Base-by-base conservation (phyloP, 768 basidiomycete species). In the Mycena haematopus region DNA sequence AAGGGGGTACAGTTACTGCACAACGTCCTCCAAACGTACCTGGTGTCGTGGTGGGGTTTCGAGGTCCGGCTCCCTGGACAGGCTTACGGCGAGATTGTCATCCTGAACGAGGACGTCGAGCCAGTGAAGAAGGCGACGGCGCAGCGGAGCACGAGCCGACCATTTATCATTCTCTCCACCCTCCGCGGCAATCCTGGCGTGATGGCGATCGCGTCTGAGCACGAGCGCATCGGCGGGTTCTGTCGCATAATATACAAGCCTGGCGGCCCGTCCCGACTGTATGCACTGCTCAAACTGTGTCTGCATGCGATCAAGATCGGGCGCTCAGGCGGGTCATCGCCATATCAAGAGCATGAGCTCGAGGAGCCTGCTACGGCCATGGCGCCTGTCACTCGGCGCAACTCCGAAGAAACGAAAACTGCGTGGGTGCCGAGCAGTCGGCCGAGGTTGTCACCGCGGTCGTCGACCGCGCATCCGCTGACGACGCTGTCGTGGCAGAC, bases 221-320 rank as follows among this genome's bases (percentile, higher is more conserved):
- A 91, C 71, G 92, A 94, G 71, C 80, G 81, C 45, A 84, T 88
- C 13, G 95, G 95, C 10, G 95, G 95, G 27, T 91, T 93, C 74
- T 94, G 92, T 74, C 88, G 92, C n/a, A 80, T 94, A 24, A 76
- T 96, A 14, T 92, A 89, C 83, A 98, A 97, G 73, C 95, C 95
- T 11, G 88, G 88, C 25, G 93, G 95, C 2, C 95, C 95, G 3
- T 84, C 85, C 46, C 85, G 89, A 22, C 81, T 96, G 58, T 82
- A 87, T 27, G 73, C 81, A 6, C 82, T 87, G 24, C 77, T 96
- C 62, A 88, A 87, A 69, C 82, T 89, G 11, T 83, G 84, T 71
- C 60, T 89, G 25, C 83, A 87, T 71, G 79, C 83, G 6, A 75
- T 86, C 49, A 84, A 80, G 51, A 85, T 88, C 46, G 77, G 79